Base-by-base conservation (phyloP, 2,329 filamentous ascomycete species). In the Cladosporium austrohemisphaericum region DNA sequence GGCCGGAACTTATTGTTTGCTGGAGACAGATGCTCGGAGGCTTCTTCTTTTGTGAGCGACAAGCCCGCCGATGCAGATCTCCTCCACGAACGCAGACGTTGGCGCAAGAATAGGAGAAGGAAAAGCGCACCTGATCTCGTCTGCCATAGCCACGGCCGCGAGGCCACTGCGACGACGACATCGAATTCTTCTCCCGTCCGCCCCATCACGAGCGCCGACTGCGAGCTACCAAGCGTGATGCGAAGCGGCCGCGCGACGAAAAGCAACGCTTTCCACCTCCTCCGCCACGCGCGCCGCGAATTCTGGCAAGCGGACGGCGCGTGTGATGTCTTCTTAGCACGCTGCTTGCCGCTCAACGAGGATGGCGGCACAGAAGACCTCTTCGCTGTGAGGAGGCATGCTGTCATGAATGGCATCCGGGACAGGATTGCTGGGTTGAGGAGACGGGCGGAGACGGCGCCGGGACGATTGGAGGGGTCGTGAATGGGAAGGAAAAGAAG, bases 401-500 rank as follows among this genome's bases (percentile, higher is more conserved):
- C 29, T n/a, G 45, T 60, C 13, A 61, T 55, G 56, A 49, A 43
- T 23, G 57, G 55, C 8, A 55, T 60, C 11, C 37, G 49, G 35
- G 54, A 55, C 37, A 49, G 57, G 44, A 56, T 59, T 26, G 38
- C 47, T 28, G 52, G 55, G 6, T 46, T 60, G 49, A 49, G 59
- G 32, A 41, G 32, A 23, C 52, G 59, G 38, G 58, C 57, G 14
- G 51, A 55, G 41, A 59, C 57, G 38, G 54, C 54, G 37, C 54
- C 54, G n/a, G 52, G 31, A 6, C 41, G 52, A 41, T 22, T 55
- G 10, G 52, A 55, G 35, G n/a, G n/a, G n/a, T n/a, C n/a, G n/a
- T n/a, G n/a, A n/a, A n/a, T n/a, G n/a, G n/a, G n/a, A n/a, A n/a
- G n/a, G n/a, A n/a, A n/a, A n/a, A n/a, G n/a, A n/a, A n/a, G n/a